These are phyloP conservation scores for Scheffersomyces segobiensis DNA, from an alignment of 1,139 yeast species.

Conservation along the genomic window DNA sequence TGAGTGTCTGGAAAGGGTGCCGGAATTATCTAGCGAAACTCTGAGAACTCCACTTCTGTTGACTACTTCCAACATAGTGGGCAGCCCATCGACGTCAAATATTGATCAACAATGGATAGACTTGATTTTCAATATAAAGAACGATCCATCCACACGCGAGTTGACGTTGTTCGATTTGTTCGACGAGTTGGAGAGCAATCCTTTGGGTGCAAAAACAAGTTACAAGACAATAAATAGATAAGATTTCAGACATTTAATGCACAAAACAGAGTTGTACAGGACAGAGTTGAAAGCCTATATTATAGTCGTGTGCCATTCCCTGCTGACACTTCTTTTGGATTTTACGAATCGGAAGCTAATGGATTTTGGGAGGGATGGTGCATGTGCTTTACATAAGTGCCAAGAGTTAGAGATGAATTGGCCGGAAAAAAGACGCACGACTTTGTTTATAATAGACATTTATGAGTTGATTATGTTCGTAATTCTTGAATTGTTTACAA, in stretches of 20 bases:
- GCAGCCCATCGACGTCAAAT: conserved; percentile 2
- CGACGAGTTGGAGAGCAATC: not conserved
- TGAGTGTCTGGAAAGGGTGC: not conserved
- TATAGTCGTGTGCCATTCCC: not conserved
- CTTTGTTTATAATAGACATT: not conserved
- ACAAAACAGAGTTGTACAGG: too few species aligned
- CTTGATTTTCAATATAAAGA: conserved; percentile 4
- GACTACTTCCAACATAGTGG: not conserved
- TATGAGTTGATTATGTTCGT: not conserved
- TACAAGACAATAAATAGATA: not conserved
- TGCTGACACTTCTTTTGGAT: not conserved
- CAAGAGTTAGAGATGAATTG: not conserved
- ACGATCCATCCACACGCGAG: not conserved
- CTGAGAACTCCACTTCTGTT: not conserved
- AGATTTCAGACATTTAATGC: too few species aligned
- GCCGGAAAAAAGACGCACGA: not conserved
- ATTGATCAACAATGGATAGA: conserved; percentile 12
- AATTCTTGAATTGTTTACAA: too few species aligned
- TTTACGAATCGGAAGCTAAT: not conserved
- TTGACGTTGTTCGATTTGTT: not conserved
- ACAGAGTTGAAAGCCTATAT: not conserved
- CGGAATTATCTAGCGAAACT: not conserved
- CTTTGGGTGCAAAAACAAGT: not conserved
- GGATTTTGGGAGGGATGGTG: not conserved
- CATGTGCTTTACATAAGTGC: not conserved